phyloP scores from a whole-genome alignment of 2,329 filamentous ascomycete species.

The Cladophialophora carrionii region DNA sequence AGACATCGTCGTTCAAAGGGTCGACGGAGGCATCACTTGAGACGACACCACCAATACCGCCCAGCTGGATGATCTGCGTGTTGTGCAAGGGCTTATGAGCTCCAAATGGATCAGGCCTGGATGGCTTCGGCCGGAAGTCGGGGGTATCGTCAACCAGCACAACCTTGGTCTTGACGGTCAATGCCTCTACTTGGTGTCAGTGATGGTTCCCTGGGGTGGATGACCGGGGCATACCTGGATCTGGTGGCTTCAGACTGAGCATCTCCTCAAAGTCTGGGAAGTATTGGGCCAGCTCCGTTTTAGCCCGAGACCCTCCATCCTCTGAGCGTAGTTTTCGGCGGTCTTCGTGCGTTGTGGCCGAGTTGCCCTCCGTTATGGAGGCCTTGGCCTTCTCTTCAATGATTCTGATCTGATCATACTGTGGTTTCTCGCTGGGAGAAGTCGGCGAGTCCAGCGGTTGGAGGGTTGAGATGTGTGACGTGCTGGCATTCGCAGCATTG shows the following conservation, averaged over 20 bases:
- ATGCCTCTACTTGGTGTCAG: conserved; percentile 61
- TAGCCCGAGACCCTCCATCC: conserved; percentile 77
- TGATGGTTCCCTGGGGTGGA: conserved; percentile 21
- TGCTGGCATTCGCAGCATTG: conserved; percentile 15
- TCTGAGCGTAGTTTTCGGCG: conserved; percentile 82
- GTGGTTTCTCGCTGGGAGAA: conserved; percentile 32
- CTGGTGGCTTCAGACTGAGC: conserved; percentile 80
- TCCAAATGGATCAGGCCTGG: conserved; percentile 39
- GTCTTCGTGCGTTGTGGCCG: conserved; percentile 50
- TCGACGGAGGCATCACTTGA: conserved; percentile 47
- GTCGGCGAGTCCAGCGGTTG: conserved; percentile 28
- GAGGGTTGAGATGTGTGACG: conserved; percentile 10
- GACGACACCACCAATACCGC: conserved; percentile 3
- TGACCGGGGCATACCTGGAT: conserved; percentile 63
- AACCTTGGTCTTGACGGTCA: conserved; percentile 74
- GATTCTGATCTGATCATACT: conserved; percentile 39
- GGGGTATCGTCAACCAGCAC: conserved; percentile 65
- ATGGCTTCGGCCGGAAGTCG: conserved; percentile 28
- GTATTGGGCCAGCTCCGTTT: conserved; percentile 87
- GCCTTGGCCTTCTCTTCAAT: conserved; percentile 38
- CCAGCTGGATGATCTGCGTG: conserved; percentile 50
- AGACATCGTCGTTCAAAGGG: conserved; percentile 60
- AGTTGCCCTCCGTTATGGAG: conserved; percentile 25
- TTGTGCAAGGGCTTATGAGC: conserved; percentile 46
- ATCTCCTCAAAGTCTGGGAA: conserved; percentile 94